Evolutionary conservation across 257 asterid genomes (phyloP), one percentile per base, ranked within the genome.

Genomic region (Fraxinus anomala): DNA sequence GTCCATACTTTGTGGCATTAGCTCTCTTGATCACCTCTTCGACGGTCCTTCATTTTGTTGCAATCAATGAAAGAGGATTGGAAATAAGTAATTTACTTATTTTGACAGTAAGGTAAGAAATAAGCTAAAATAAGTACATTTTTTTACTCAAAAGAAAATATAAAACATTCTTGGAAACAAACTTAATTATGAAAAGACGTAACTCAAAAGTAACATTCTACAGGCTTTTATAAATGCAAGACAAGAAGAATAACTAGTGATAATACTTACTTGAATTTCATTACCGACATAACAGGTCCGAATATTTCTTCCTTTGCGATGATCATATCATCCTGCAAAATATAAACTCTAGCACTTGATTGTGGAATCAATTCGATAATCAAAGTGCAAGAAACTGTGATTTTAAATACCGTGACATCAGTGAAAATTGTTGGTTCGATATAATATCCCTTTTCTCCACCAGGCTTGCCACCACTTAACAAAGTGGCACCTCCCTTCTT

Each of bases 11-110:
- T 1, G 89, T 88, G 10, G 83, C 80, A 23, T 94, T 92, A 0
- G 94, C 99, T 51, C 97, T 87, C 88, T 87, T 83, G 68, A 94
- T 91, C 76, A 79, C 97, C 83, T 94, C 97, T 44, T 94, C 97
- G 1, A 88, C 82, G 1, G 90, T 91, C 85, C 97, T 92, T 78
- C 42, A 9, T 66, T 30, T 30, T 26, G 4, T 84, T 40, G 70
- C 12, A 81, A 82, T 78, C 81, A 54, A 56, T n/a, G 28, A 19
- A 56, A 9, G 12, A 1, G 67, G 26, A n/a, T 19, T 6, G 3
- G 30, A 56, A 56, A 56, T n/a, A 7, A 56, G 67, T n/a, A 47
- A 14, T 16, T 47, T 42, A 37, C 42, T 37, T 42, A 12, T 42
- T 42, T 42, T 42, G 17, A 42, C 5, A 42, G 51, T 42, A 42